These are phyloP conservation scores for Capsicum rhomboideum DNA, from an alignment of 257 asterid genomes.

Conservation along the genomic window DNA sequence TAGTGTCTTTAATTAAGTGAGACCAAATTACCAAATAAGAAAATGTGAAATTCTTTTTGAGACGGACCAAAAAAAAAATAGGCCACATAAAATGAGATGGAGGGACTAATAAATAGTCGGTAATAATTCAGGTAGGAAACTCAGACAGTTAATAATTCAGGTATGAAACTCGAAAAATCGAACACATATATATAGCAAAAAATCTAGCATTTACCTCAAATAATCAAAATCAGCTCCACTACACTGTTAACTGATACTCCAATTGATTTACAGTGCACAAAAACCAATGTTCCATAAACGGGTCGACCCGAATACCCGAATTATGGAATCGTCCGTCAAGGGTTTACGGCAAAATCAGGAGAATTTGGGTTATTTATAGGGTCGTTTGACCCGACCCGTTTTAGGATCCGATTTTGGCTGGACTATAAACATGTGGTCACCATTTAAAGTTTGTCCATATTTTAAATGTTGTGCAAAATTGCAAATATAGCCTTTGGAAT, in stretches of 20 bases:
- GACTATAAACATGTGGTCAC: not conserved
- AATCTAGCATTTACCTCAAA: not conserved
- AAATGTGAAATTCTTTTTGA: too few relatives aligned
- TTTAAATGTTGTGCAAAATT: not conserved
- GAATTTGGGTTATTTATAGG: not conserved
- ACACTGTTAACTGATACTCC: not conserved
- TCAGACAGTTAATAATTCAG: too few relatives aligned
- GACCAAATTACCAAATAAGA: too few relatives aligned
- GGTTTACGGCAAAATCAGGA: not conserved
- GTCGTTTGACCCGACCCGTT: not conserved
- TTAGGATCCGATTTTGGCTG: not conserved
- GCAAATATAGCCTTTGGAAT: too few relatives aligned
- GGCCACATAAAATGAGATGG: too few relatives aligned
- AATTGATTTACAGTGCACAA: not conserved
- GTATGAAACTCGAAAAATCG: too few relatives aligned
- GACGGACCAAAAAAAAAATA: too few relatives aligned
- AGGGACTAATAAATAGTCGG: too few relatives aligned
- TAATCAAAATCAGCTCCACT: not conserved
- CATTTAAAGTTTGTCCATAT: not conserved
- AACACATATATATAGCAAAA: too few relatives aligned
- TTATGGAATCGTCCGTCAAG: not conserved
- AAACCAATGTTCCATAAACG: not conserved
- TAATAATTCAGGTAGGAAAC: too few relatives aligned
- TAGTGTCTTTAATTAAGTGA: too few relatives aligned
- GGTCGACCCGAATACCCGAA: not conserved